Base-by-base conservation (phyloP, 2,329 filamentous ascomycete species). In the Ceratocystiopsis brevicomis region DNA sequence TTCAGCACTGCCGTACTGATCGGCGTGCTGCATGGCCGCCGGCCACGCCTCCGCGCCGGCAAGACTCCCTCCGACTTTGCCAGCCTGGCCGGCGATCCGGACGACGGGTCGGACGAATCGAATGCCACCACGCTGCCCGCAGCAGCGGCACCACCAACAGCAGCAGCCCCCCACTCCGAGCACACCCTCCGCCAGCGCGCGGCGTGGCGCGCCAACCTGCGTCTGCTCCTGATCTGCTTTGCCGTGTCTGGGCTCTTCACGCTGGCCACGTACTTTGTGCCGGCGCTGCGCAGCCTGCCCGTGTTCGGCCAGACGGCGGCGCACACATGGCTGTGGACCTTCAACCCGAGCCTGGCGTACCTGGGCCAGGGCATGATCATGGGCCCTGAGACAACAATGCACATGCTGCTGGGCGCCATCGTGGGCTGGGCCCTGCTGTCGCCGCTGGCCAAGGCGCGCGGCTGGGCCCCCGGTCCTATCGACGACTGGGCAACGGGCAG, bases 301-400 rank as follows among this genome's bases (percentile, higher is more conserved):
- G 66, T 98, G 21, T 83, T 96, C 51, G 90, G 90, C 0, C 62
- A 70, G 0, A 61, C 71, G 2, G 71, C 92, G 8, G 86, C 86
- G 0, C 62, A 72, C 1, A 74, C 74, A 2, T 98, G 88, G 88
- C 71, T 95, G 1, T 98, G 90, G 90, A 90, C 84, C 1, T 65
- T 98, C 8, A 98, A 98, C 51, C 90, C 90, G 0, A 95, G 86
- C 39, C 79, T 93, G n/a, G 90, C 90, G 3, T 98, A 98, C 57
- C 77, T 96, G 21, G 90, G 90, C 0, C 90, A 98, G 61, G 90
- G 90, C 12, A 92, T 98, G 48, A 96, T 98, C 54, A 98, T 98
- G 90, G 90, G 90, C 0, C 83, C 88, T 4, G 80, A 85, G 36
- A 98, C 90, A 0, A 96, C 88, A 3, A 69, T 93, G 42, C 88